phyloP scores from a whole-genome alignment of 2,329 filamentous ascomycete genomes.

The Fusarium sp. region DNA sequence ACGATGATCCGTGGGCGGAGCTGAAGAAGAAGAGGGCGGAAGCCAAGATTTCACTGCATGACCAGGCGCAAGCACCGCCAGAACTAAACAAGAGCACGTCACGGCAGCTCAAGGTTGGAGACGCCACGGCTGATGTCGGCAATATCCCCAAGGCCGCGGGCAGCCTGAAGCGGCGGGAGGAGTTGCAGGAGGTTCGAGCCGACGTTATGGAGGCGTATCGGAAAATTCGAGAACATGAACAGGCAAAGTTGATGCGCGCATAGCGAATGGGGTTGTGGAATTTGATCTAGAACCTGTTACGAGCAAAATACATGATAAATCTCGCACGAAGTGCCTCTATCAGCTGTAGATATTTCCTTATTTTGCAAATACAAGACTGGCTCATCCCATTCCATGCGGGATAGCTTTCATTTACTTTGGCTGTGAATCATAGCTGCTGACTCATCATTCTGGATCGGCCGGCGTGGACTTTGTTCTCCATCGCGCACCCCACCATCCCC shows the following conservation, averaged over 20 bases:
- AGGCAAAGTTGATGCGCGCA: constrained; percentile 50
- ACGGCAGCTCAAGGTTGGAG: constrained; percentile 54
- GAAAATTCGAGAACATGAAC: constrained; percentile 57
- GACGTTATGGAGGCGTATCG: constrained; percentile 59
- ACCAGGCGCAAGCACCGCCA: constrained; percentile 83
- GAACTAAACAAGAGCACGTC: constrained; percentile 70
- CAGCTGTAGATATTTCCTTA: too few relatives aligned
- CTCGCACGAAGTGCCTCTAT: too few relatives aligned
- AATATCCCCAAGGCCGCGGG: constrained; percentile 58
- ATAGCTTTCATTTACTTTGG: too few relatives aligned
- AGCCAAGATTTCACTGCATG: constrained; percentile 65
- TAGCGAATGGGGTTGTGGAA: constrained; percentile 19
- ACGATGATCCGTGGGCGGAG: constrained; percentile 83
- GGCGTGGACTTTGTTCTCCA: constrained; percentile 18
- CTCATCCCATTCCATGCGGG: not conserved
- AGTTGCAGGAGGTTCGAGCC: constrained; percentile 55
- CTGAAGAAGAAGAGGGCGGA: constrained; percentile 78
- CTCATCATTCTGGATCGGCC: constrained; percentile 27
- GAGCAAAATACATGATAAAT: too few relatives aligned
- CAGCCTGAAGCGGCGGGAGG: constrained; percentile 58
- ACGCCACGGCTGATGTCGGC: constrained; percentile 54
- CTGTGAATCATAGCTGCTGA: not conserved
- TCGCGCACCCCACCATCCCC: constrained; percentile 38
- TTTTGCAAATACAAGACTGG: not conserved
- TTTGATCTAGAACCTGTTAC: not conserved